A percentile compares a stretch with the other conserved stretches of the same genome.
phyloP scores from a whole-genome alignment of 495 filamentous ascomycete species.

The Aspergillus wentii region DNA sequence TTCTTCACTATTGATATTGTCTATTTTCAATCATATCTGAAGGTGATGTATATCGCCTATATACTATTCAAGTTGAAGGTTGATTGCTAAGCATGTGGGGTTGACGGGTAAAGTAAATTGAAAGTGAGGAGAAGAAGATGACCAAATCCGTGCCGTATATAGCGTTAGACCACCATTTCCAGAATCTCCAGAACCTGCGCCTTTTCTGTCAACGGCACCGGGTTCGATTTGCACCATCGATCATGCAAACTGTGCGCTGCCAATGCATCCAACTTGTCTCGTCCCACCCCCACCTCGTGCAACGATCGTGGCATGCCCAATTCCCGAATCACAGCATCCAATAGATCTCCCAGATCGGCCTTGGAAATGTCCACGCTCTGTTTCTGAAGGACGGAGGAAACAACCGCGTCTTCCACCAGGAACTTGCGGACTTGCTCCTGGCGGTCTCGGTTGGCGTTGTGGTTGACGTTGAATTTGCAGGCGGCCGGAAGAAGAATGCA shows the following conservation, averaged over 20 bases:
- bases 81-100: too few species aligned
- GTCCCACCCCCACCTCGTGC: constrained; percentile 48
- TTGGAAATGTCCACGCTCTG: constrained; percentile 27
- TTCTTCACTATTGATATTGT: too few species aligned
- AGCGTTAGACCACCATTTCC: constrained; percentile 39
- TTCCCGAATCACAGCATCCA: constrained; percentile 50
- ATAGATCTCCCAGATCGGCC: constrained; percentile 48
- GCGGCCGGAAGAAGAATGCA: constrained; percentile 60
- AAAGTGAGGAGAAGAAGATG: background rate
- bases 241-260: constrained; percentile 51
- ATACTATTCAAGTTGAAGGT: too few species aligned
- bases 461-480: constrained; percentile 52
- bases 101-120: too few species aligned
- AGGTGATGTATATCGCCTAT: too few species aligned
- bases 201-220: constrained; percentile 43
- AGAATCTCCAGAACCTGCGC: constrained; percentile 53
- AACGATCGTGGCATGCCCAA: constrained; percentile 53
- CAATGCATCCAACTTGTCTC: constrained; percentile 46
- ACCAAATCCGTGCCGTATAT: too few species aligned
- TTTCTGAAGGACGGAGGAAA: constrained; percentile 35
- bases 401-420: constrained; percentile 41
- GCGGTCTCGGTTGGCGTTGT: constrained; percentile 39
- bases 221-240: constrained; percentile 44
- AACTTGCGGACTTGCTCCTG: constrained; percentile 45
- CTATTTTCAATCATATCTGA: too few species aligned